Percentiles rank a stretch among this genome's conserved stretches.
Conservation (phyloP, 129 eudicot genomes). For the Centaurea solstitialis region DNA sequence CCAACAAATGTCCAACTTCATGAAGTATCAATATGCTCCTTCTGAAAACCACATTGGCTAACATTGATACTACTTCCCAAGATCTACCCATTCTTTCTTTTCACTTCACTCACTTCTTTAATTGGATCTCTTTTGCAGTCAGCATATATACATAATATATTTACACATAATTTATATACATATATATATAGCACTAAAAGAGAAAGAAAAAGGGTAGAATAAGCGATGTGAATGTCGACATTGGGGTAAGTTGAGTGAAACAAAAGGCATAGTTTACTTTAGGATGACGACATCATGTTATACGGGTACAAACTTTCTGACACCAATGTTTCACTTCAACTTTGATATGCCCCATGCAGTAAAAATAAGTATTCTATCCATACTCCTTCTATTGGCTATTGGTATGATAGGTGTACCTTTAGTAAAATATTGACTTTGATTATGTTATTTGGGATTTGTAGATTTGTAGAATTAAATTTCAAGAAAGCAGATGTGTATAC, state of each 20-base stretch:
- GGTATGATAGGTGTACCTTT: too few relatives aligned
- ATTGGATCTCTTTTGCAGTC: background rate
- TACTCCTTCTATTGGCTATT: too few relatives aligned
- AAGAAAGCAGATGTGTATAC: background rate
- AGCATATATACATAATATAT: background rate
- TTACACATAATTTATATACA: background rate
- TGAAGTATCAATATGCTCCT: conserved; percentile 4
- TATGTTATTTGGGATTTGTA: background rate
- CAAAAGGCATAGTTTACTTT: background rate
- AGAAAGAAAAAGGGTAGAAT: background rate
- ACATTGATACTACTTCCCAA: conserved; percentile 7
- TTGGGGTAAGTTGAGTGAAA: background rate
- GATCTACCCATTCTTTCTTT: conserved; percentile 10
- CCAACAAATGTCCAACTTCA: background rate
- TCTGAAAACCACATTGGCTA: conserved; percentile 3
- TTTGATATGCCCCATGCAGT: background rate
- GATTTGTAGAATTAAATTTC: background rate
- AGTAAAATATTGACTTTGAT: too few relatives aligned
- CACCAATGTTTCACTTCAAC: background rate
- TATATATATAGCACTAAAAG: background rate
- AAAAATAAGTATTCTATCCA: too few relatives aligned
- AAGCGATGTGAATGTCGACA: conserved; percentile 15
- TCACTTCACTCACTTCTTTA: conserved; percentile 18
- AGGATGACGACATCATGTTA: conserved; percentile 22
- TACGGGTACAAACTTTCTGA: background rate